Percentiles rank a stretch among this genome's conserved stretches.
Conservation (phyloP, 805 yeast species). For the Candida ficus region DNA sequence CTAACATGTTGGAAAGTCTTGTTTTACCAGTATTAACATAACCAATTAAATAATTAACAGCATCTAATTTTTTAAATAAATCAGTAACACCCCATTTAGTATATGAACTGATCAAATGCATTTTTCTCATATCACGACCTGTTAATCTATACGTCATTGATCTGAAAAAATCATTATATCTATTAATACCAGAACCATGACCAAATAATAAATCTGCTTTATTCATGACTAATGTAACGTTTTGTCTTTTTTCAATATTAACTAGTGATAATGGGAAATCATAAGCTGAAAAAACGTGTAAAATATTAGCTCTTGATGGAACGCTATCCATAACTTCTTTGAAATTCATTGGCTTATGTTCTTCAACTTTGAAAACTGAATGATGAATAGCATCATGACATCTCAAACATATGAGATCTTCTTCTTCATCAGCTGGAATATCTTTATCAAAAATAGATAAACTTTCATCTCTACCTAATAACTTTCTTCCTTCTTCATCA, state of each 20-base stretch:
- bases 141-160: slow-evolving; percentile 29
- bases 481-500: slow-evolving; percentile 20
- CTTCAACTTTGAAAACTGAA: slow-evolving; percentile 32
- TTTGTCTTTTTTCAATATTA: slow-evolving; percentile 17
- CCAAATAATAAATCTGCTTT: slow-evolving; percentile 40
- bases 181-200: slow-evolving; percentile 24
- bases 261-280: slow-evolving; percentile 60
- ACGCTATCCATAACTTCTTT: slow-evolving; percentile 27
- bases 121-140: slow-evolving; percentile 22
- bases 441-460: neutral
- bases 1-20: slow-evolving; percentile 45
- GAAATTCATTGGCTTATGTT: slow-evolving; percentile 29
- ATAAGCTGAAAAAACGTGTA: slow-evolving; percentile 58
- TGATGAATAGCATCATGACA: slow-evolving; percentile 50
- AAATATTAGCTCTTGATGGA: slow-evolving; percentile 42
- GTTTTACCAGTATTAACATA: slow-evolving; percentile 69
- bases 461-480: slow-evolving; percentile 8
- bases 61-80: slow-evolving; percentile 33
- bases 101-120: slow-evolving; percentile 46
- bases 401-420: slow-evolving; percentile 39
- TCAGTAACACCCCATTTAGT: slow-evolving; percentile 46
- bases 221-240: slow-evolving; percentile 30
- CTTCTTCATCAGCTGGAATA: slow-evolving; percentile 1
- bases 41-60: slow-evolving; percentile 51
- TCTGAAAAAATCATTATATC: slow-evolving; percentile 30